These are phyloP conservation scores for Hyphodiscus hymeniophilus DNA, from an alignment of 495 filamentous ascomycete species.

Conservation along the genomic window DNA sequence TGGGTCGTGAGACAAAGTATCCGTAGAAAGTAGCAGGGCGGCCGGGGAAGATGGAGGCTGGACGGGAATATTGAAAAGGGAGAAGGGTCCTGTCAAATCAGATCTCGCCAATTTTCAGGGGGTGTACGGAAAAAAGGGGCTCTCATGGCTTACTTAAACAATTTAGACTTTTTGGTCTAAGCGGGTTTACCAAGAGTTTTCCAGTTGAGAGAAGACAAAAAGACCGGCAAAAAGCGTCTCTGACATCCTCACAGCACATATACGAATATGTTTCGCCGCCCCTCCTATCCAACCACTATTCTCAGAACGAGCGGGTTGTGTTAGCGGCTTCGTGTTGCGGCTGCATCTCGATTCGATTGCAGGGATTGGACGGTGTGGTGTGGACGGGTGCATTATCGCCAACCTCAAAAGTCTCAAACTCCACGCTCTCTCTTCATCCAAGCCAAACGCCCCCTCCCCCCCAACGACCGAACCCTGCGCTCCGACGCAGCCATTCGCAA, in stretches of 20 bases:
- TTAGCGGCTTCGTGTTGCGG: neutral
- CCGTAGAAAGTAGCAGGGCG: neutral
- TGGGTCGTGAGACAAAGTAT: neutral
- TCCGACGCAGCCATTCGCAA: slow-evolving; percentile 11
- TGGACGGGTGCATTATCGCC: slow-evolving; percentile 1
- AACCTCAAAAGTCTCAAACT: neutral
- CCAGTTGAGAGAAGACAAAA: too few relatives aligned
- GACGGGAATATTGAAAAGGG: too few relatives aligned
- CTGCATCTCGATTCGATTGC: neutral
- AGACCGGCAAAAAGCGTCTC: too few relatives aligned
- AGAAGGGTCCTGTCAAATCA: neutral
- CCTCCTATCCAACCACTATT: too few relatives aligned
- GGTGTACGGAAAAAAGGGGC: too few relatives aligned
- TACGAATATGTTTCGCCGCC: too few relatives aligned
- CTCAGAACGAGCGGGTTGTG: neutral
- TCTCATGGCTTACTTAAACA: too few relatives aligned
- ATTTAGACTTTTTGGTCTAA: too few relatives aligned
- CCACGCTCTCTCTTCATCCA: neutral
- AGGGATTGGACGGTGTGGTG: neutral
- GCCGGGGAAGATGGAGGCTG: neutral
- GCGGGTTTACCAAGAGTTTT: too few relatives aligned
- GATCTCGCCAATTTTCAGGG: too few relatives aligned
- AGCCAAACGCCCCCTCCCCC: neutral
- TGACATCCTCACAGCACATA: too few relatives aligned
- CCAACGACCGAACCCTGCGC: neutral